A percentile compares a stretch with the other conserved stretches of the same genome.
Evolutionary conservation across 2,329 filamentous ascomycete species (phyloP).

Genomic region (Fusarium nanum): DNA sequence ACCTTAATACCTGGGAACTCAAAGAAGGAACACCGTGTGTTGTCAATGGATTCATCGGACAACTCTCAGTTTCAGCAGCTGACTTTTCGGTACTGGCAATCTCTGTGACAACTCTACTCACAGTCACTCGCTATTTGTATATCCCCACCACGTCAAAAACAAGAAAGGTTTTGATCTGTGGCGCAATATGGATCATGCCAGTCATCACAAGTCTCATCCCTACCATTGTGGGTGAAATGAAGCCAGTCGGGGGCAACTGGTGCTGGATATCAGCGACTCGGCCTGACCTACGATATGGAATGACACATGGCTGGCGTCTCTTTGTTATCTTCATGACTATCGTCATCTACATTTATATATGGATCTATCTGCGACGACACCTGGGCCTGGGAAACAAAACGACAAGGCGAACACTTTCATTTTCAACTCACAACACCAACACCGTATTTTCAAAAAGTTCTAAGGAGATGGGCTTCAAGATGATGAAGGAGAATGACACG

Average conservation of each 20-base stretch:
- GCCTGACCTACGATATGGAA: conserved; percentile 56
- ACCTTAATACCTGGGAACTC: conserved; percentile 19
- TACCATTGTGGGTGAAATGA: conserved; percentile 35
- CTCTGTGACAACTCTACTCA: conserved; percentile 41
- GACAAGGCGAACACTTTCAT: not conserved
- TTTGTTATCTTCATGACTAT: conserved; percentile 56
- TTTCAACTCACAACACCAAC: conserved; percentile 11
- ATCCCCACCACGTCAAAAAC: conserved; percentile 31
- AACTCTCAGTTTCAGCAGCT: conserved; percentile 41
- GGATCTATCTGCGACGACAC: conserved; percentile 33
- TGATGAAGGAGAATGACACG: conserved; percentile 25
- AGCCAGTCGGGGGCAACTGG: conserved; percentile 58
- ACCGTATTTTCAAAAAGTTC: conserved; percentile 14
- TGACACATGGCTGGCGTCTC: conserved; percentile 60
- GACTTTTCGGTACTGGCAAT: conserved; percentile 45
- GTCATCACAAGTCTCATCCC: conserved; percentile 37
- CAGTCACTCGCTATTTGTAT: conserved; percentile 36
- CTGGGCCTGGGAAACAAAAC: not conserved
- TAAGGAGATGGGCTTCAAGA: conserved; percentile 14
- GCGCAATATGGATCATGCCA: conserved; percentile 36
- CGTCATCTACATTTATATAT: conserved; percentile 57
- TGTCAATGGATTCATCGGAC: conserved; percentile 37
- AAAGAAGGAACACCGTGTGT: conserved; percentile 27
- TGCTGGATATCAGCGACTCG: conserved; percentile 58
- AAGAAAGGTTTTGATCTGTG: conserved; percentile 29